Percentiles rank a stretch among this genome's conserved stretches.
Evolutionary conservation across 169 alveolate genomes (phyloP).

Genomic region (Eimeria zaria): DNA sequence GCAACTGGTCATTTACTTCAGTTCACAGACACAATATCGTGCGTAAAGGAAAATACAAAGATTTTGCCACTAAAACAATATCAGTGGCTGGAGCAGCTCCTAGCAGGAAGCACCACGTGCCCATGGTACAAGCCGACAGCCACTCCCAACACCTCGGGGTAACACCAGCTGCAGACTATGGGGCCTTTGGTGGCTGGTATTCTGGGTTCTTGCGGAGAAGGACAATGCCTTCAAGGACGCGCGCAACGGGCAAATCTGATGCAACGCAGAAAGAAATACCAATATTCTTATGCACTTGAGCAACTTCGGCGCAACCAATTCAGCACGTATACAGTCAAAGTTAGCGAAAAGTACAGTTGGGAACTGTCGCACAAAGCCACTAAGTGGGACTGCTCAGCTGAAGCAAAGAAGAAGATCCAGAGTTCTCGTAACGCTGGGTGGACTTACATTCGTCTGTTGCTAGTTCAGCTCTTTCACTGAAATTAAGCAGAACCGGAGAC

Average conservation of each 20-base stretch:
- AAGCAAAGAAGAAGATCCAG: background rate
- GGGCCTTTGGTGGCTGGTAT: constrained; percentile 84
- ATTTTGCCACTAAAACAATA: background rate
- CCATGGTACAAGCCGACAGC: background rate
- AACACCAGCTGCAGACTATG: constrained; percentile 15
- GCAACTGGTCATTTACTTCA: background rate
- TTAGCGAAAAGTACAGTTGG: background rate
- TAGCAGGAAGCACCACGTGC: constrained; percentile 1
- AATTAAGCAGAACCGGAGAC: constrained; percentile 97
- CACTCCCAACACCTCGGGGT: background rate
- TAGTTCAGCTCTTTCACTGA: constrained; percentile 88
- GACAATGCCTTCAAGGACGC: constrained; percentile 87
- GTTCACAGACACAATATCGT: background rate
- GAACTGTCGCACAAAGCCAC: background rate
- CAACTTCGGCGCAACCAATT: background rate
- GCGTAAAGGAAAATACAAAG: background rate
- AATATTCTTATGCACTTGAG: background rate
- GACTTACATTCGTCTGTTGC: constrained; percentile 88
- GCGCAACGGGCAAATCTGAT: constrained; percentile 82
- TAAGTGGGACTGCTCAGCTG: background rate
- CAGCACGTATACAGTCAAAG: background rate
- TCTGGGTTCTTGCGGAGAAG: constrained; percentile 87
- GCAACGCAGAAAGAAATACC: background rate
- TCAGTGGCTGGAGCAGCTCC: background rate
- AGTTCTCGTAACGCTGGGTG: background rate